Evolutionary conservation across 306 rosid species (phyloP), one percentile per base, ranked within the genome.

Genomic region (Cucumis melo): DNA sequence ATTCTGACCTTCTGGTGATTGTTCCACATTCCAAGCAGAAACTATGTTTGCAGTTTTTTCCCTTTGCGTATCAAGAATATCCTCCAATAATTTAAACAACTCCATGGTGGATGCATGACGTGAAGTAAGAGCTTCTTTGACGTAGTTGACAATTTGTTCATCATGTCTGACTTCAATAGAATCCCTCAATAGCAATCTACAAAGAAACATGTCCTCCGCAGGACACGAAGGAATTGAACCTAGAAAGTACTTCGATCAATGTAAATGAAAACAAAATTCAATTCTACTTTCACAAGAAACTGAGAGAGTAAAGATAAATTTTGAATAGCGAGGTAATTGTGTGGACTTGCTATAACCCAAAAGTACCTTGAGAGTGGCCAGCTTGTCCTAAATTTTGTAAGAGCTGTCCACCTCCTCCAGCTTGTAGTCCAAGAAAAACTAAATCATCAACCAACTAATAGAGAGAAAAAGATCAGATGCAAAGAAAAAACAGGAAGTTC

Each of bases 371-470:
- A 82, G 88, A 82, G 36, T 80, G 81, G 79, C 81, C 80, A 62
- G 80, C 82, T 77, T 21, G 34, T 74, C 87, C 83, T 81, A 90
- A 77, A 57, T 59, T 60, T 78, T 80, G 80, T 73, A 90, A 81
- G 63, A 83, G 86, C 59, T 82, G 83, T 86, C 79, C 86, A 80
- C 85, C 86, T 79, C 90, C 88, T 76, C 97, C 92, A 63, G 88
- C 88, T 84, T 74, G 88, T 85, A 83, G 78, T 42, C 96, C 96
- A 27, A 92, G 97, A 87, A 91, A 89, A 76, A 80, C 50, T 83
- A 92, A 82, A 87, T 94, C 97, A 81, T 88, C 93, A 79, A 86
- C 88, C 86, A 94, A 82, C 97, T 94, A 86, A 74, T 70, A 85
- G 20, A 76, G 55, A 60, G 63, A 86, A 57, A 85, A 9, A 74